Base-by-base conservation (phyloP, 345 rosid species). In the Citrus cavaleriei region DNA sequence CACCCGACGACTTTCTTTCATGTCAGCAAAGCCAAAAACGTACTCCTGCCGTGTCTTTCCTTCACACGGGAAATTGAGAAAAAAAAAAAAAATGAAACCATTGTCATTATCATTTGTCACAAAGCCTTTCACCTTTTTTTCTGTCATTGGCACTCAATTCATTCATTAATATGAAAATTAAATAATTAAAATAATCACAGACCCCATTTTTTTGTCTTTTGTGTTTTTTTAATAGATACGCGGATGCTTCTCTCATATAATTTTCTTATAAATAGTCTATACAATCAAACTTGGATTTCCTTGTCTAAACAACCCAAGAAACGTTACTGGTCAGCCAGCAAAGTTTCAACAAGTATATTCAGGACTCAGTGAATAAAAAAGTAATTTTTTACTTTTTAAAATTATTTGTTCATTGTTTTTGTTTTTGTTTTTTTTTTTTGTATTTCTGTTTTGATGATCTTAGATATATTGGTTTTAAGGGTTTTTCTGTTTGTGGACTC, bases 401-500 rank as follows among this genome's bases (percentile, higher is more conserved):
- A 57, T 76, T 57, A 4, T 22, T 58, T 19, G 19, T 54, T 55
- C 32, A 19, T 16, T 35, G 40, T 27, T 46, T 22, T 38, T 35
- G 40, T 22, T 30, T 30, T 30, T 32, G 30, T 0, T 58, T 60
- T 1, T 12, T 5, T 18, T 58, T 60, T 1, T 12, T 7, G 18
- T 63, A 37, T 5, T 62, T 38, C 40, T 66, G 42, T 6, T 78
- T 73, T 14, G 22, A 51, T 72, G 59, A 24, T 68, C 57, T 57
- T 79, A 73, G 74, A 63, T 61, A 66, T 66, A 71, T 78, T 82
- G 84, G 27, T 67, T 42, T 78, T 51, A 40, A 37, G 74, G 59
- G 72, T 70, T 72, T 35, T 32, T 34, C 65, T 73, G 75, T 60
- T 61, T 37, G 62, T 69, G 66, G 73, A 69, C 25, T 25, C 62